Base-by-base conservation (phyloP, 1,284 basidiomycete species). In the Apiotrichum gracile region DNA sequence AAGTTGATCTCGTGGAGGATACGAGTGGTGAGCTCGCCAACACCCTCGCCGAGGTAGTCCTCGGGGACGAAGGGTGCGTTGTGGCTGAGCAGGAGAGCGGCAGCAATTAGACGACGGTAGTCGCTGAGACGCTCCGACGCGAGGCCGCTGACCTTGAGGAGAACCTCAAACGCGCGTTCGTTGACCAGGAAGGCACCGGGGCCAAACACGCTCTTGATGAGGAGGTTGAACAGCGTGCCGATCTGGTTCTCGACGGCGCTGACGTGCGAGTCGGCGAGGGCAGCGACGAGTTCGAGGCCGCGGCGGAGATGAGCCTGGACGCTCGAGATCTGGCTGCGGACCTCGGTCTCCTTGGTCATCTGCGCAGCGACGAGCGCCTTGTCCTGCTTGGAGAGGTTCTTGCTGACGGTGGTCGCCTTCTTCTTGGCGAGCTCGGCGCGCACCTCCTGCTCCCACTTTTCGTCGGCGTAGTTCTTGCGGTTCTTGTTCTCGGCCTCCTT, bases 371-470 rank as follows among this genome's bases (percentile, higher is more conserved):
- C 82, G 4, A 88, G 79, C 0, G 83, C 84, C 61, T 87, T 84
- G 54, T 94, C 89, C 60, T 87, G 84, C 69, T 92, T 96, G 2
- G 87, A 88, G 4, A 96, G 72, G 5, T 80, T 79, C 26, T 63
- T 66, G 13, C 58, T 61, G 5, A 76, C 73, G 1, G 78, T 65
- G 2, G 76, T 72, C 0, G 79, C 72, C 63, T 79, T 87, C 76
- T 93, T 93, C 57, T 77, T 82, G 8, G 87, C 86, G 0, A 96
- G 78, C 0, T 86, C 84, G 63, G 87, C 86, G 12, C 91, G 83
- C n/a, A 94, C 78, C 60, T 97, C 91, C 27, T 85, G 86, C 61
- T 97, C 93, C 92, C 92, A 97, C 65, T 88, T 86, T 14, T 88
- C 85, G 25, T 92, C 85, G 41, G 88, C 89, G 14, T 87, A 83